Conservation (phyloP, 176 grass and related monocot species). For the Melocanna baccifera region DNA sequence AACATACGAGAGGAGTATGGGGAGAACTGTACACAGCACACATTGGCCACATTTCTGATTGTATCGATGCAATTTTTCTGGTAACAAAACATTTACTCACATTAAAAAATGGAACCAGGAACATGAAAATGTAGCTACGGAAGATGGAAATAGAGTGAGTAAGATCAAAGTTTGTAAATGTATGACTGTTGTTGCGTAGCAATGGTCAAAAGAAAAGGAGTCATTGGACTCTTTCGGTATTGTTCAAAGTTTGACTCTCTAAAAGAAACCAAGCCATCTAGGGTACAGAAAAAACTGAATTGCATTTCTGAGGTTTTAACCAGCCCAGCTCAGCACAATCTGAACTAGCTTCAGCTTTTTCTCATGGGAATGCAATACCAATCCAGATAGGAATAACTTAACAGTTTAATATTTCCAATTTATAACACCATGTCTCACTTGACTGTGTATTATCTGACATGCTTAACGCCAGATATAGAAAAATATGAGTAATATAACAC, state of each 20-base stretch:
- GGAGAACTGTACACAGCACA: constrained; percentile 93
- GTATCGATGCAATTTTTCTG: constrained; percentile 83
- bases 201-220: background rate
- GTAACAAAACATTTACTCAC: constrained; percentile 11
- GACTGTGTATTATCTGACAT: background rate
- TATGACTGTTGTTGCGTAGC: background rate
- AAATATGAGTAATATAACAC: background rate
- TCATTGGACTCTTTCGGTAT: background rate
- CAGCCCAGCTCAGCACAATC: background rate
- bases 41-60: constrained; percentile 80
- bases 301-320: background rate
- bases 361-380: background rate
- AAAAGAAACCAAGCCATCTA: background rate
- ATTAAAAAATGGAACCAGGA: constrained; percentile 13
- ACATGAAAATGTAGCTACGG: background rate
- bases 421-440: background rate
- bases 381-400: constrained; percentile 2
- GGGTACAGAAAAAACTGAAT: background rate
- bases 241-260: background rate
- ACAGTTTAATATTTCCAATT: background rate
- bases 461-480: background rate
- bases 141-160: background rate
- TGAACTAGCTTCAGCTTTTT: background rate
- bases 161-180: background rate
- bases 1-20: constrained; percentile 77